Base-by-base conservation (phyloP, 768 basidiomycete species). In the Cyclocybe cylindracea region DNA sequence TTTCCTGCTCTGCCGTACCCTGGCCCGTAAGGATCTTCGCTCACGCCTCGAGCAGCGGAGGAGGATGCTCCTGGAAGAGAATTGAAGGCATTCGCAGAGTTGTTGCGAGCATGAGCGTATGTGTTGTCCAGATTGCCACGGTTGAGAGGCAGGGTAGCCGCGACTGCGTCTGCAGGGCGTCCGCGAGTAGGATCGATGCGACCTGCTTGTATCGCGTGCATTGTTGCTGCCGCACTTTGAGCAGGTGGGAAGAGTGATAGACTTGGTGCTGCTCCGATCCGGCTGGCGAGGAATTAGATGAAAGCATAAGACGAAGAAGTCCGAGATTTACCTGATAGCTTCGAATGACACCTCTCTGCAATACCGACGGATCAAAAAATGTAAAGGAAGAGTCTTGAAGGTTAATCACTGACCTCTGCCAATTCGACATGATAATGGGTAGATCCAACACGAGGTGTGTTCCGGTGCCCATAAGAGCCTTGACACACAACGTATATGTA, bases 341-440 rank as follows among this genome's bases (percentile, higher is more conserved):
- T 91, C 89, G 13, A 78, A 71, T 1, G 89, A 91, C 7, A 89
- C 85, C 39, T 73, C 73, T 61, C 91, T 91, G 51, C n/a, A 10
- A 52, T n/a, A 47, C 53, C 29, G 39, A 49, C 37, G 38, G 41
- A 46, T 46, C 9, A 51, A 33, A 40, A 34, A 36, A 7, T 36
- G 16, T 36, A 53, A 48, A 11, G 55, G 14, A 49, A 50, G 33
- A 9, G 41, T 13, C 49, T 39, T 11, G 35, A 18, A 31, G 14
- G 29, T n/a, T 11, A 36, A 10, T 34, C 33, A 70, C 84, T 40
- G 54, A 88, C 90, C 86, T 81, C 59, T 87, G 88, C 91, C 91
- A 93, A 59, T 92, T 92, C 4, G 91, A 91, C 34, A 94, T 76
- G 40, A 90, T 84, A 13, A 93, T 78, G 13, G 91, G 91, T 24